Evolutionary conservation across 345 rosid species (phyloP).

Genomic region (Brassica napus): Da-Ae NC_063445.1:28062001-28062500

Average conservation of each 20-base stretch:
- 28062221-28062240: background rate
- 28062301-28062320: slow-evolving; percentile 40
- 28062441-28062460: slow-evolving; percentile 50
- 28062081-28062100: slow-evolving; percentile 8
- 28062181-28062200: too few relatives aligned
- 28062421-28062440: slow-evolving; percentile 56
- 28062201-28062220: background rate
- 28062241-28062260: slow-evolving; percentile 7
- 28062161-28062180: background rate
- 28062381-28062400: slow-evolving; percentile 43
- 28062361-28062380: slow-evolving; percentile 38
- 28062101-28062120: background rate
- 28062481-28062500: slow-evolving; percentile 45
- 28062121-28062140: background rate
- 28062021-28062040: background rate
- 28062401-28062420: slow-evolving; percentile 59
- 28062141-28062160: background rate
- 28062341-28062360: slow-evolving; percentile 41
- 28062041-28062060: slow-evolving; percentile 29
- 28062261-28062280: slow-evolving; percentile 50
- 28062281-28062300: slow-evolving; percentile 59
- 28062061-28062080: slow-evolving; percentile 21
- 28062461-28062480: slow-evolving; percentile 53
- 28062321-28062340: slow-evolving; percentile 30
- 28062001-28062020: background rate